These are phyloP conservation scores for Apiospora phragmitis DNA, from an alignment of 2,329 filamentous ascomycete genomes.

Conservation along the genomic window DNA sequence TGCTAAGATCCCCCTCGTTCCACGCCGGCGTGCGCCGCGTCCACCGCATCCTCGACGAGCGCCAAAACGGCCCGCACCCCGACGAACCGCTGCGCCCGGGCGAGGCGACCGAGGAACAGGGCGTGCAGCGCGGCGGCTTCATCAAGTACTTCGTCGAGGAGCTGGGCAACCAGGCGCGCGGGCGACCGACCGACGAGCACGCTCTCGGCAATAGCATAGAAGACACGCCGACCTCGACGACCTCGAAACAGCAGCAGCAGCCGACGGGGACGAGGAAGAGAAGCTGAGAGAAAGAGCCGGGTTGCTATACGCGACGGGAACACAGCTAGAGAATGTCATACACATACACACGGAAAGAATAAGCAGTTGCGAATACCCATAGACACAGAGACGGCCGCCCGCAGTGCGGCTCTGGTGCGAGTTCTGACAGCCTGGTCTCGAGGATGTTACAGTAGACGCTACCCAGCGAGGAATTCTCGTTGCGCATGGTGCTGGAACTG, in stretches of 20 bases:
- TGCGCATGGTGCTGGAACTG: not conserved
- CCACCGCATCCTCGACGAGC: conserved; percentile 50
- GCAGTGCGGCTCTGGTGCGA: not conserved
- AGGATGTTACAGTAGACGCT: not conserved
- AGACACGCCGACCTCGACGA: not conserved
- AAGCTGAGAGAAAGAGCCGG: not conserved
- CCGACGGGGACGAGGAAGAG: not conserved
- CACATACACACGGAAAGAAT: not conserved
- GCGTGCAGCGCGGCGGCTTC: conserved; percentile 33
- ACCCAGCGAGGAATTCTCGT: not conserved
- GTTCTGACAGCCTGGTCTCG: not conserved
- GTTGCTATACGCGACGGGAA: no score
- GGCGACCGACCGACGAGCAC: conserved; percentile 33
- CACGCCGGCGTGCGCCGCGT: conserved; percentile 54
- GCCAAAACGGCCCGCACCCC: conserved; percentile 49
- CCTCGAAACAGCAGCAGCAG: not conserved
- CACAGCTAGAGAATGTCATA: no score
- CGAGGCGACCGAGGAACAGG: conserved; percentile 49
- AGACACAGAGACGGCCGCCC: not conserved
- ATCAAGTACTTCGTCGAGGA: conserved; percentile 51
- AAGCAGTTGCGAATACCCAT: not conserved
- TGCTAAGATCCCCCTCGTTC: conserved; percentile 52
- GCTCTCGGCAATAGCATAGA: not conserved
- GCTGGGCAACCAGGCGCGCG: conserved; percentile 49
- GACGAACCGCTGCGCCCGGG: conserved; percentile 52